These are phyloP conservation scores for Gymnopus androsaceus DNA, from an alignment of 1,284 basidiomycete genomes.

Conservation along the genomic window DNA sequence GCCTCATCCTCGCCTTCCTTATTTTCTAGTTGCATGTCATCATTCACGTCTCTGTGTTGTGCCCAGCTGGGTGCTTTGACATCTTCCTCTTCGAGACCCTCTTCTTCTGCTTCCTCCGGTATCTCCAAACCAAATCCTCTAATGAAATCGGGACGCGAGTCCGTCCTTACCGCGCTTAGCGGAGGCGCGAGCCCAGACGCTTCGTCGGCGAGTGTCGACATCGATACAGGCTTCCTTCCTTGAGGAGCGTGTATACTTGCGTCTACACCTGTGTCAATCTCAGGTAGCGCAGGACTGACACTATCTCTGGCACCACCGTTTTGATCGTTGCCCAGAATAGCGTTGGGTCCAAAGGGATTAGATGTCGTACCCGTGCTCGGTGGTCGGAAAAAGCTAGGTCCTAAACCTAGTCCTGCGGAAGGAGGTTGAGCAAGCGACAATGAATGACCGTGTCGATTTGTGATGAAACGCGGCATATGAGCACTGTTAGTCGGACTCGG, in stretches of 20 bases:
- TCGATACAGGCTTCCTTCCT: conserved; percentile 53
- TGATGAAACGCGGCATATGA: conserved; percentile 31
- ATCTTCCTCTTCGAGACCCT: conserved; percentile 38
- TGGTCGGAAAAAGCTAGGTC: conserved; percentile 3
- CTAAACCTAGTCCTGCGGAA: conserved; percentile 32
- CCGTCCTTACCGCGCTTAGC: conserved; percentile 39
- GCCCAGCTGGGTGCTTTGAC: conserved; percentile 8
- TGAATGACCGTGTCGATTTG: conserved; percentile 66
- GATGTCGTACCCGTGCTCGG: conserved; percentile 29
- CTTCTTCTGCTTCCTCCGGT: conserved; percentile 66
- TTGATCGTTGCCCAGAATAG: conserved; percentile 54
- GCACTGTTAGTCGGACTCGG: conserved; percentile 15
- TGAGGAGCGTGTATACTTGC: conserved; percentile 58
- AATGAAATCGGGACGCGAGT: conserved; percentile 68
- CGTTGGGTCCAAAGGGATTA: conserved; percentile 64
- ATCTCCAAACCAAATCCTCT: conserved; percentile 79
- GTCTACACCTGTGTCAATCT: neutral
- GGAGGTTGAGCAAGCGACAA: conserved; percentile 67
- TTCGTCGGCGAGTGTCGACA: conserved; percentile 39
- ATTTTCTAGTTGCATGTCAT: conserved; percentile 25
- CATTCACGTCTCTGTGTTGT: conserved; percentile 23
- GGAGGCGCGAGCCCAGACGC: conserved; percentile 31
- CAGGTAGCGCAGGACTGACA: conserved; percentile 10
- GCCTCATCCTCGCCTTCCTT: conserved; percentile 35
- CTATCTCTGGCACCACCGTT: conserved; percentile 13